Evolutionary conservation across 2,329 filamentous ascomycete genomes (phyloP).

Genomic region (Plenodomus tracheiphilus): DNA sequence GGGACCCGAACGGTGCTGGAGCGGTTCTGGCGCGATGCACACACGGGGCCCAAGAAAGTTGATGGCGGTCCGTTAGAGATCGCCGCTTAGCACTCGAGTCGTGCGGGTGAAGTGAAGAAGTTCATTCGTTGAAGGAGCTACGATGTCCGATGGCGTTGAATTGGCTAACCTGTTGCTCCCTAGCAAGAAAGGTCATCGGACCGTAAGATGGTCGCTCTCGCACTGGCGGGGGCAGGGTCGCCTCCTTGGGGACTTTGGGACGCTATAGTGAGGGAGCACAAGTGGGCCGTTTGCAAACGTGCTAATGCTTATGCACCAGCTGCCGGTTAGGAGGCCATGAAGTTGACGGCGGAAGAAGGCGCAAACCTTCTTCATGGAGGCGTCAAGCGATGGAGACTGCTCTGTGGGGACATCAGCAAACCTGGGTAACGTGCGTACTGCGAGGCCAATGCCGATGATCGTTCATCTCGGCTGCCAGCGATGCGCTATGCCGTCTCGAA

Average conservation of each 20-base stretch:
- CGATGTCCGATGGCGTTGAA: background rate
- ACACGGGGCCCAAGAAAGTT: background rate
- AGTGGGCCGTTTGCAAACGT: no score
- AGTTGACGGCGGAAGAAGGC: background rate
- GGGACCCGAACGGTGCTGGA: background rate
- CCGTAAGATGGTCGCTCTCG: no score
- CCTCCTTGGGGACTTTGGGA: no score
- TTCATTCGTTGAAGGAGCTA: background rate
- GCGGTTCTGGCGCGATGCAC: background rate
- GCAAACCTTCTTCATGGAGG: background rate
- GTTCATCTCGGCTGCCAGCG: background rate
- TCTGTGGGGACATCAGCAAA: no score
- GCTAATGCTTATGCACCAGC: no score
- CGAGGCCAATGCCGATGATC: no score
- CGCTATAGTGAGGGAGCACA: no score
- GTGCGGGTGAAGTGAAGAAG: background rate
- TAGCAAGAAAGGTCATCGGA: no score
- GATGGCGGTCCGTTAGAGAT: background rate
- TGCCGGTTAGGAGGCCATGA: background rate
- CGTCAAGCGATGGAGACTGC: background rate
- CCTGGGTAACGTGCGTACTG: no score
- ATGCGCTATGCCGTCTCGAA: background rate
- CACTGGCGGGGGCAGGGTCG: no score
- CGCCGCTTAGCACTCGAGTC: slow-evolving; percentile 7
- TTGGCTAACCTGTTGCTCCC: no score